Evolutionary conservation across 176 grass and related monocot species (phyloP).

Genomic region (Thinopyrum elongatum): DNA sequence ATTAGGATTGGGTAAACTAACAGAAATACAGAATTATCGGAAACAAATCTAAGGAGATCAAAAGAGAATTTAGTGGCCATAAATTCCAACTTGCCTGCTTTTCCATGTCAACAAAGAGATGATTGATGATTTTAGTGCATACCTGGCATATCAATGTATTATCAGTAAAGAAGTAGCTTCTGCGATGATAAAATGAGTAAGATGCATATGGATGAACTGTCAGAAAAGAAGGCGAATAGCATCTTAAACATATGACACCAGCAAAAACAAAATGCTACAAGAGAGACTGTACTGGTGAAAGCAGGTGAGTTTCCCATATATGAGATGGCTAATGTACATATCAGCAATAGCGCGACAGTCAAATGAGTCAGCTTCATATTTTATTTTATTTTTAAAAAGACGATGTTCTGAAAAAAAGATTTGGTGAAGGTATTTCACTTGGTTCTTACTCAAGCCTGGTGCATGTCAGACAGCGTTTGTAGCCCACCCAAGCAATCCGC

Average conservation of each 20-base stretch:
- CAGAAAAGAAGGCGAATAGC: background rate
- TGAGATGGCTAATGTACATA: background rate
- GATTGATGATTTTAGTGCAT: constrained; percentile 54
- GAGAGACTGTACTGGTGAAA: background rate
- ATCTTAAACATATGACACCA: constrained; percentile 6
- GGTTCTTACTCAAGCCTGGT: constrained; percentile 63
- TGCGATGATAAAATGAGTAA: background rate
- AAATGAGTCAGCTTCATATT: background rate
- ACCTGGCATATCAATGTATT: constrained; percentile 38
- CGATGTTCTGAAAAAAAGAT: background rate
- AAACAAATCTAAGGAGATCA: background rate
- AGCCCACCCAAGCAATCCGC: constrained; percentile 71
- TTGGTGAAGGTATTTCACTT: background rate
- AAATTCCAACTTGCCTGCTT: constrained; percentile 44
- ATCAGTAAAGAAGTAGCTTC: background rate
- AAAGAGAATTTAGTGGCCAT: background rate
- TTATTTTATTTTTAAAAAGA: too few relatives aligned
- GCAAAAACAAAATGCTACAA: background rate
- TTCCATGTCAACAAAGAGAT: constrained; percentile 63
- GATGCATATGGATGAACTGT: background rate
- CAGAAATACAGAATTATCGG: background rate
- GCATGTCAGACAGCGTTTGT: constrained; percentile 55
- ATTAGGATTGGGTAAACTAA: background rate
- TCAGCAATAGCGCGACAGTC: background rate
- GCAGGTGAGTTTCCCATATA: background rate